Percentiles rank a stretch among this genome's conserved stretches.
These are phyloP conservation scores for Penicillium silybi DNA, from an alignment of 495 filamentous ascomycete genomes.

Conservation along the genomic window DNA sequence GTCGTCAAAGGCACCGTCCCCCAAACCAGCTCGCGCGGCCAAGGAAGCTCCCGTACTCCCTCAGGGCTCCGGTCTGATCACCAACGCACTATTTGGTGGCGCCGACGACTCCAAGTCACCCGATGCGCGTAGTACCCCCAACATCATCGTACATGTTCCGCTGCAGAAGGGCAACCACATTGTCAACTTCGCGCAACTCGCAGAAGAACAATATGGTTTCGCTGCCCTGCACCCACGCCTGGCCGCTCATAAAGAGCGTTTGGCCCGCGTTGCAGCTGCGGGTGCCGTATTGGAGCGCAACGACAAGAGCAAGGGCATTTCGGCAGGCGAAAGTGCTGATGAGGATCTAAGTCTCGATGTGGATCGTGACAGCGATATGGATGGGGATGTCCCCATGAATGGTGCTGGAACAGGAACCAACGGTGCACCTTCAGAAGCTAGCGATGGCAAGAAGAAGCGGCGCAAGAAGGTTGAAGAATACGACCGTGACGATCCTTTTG, in stretches of 20 bases:
- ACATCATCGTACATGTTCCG: constrained; percentile 78
- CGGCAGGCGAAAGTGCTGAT: constrained; percentile 66
- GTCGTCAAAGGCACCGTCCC: constrained; percentile 56
- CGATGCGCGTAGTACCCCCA: constrained; percentile 59
- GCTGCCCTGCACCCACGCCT: constrained; percentile 86
- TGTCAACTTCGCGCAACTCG: constrained; percentile 91
- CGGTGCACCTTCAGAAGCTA: constrained; percentile 44
- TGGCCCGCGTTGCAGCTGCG: constrained; percentile 78
- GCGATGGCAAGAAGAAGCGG: constrained; percentile 58
- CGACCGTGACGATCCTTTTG: constrained; percentile 93
- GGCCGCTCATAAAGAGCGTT: constrained; percentile 76
- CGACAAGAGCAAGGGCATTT: constrained; percentile 46
- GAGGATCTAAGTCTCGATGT: constrained; percentile 43
- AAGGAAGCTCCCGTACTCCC: constrained; percentile 56
- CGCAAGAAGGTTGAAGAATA: constrained; percentile 93
- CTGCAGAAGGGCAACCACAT: constrained; percentile 79
- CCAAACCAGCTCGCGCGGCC: constrained; percentile 50
- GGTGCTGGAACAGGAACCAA: constrained; percentile 48
- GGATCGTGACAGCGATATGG: constrained; percentile 52
- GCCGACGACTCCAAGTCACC: constrained; percentile 39
- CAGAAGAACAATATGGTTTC: constrained; percentile 91
- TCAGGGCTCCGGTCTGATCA: constrained; percentile 64
- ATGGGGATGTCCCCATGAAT: constrained; percentile 74
- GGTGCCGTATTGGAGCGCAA: constrained; percentile 74
- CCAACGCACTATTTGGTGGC: constrained; percentile 57